These are phyloP conservation scores for Biscogniauxia marginata DNA, from an alignment of 2,329 filamentous ascomycete genomes.

Conservation along the genomic window DNA sequence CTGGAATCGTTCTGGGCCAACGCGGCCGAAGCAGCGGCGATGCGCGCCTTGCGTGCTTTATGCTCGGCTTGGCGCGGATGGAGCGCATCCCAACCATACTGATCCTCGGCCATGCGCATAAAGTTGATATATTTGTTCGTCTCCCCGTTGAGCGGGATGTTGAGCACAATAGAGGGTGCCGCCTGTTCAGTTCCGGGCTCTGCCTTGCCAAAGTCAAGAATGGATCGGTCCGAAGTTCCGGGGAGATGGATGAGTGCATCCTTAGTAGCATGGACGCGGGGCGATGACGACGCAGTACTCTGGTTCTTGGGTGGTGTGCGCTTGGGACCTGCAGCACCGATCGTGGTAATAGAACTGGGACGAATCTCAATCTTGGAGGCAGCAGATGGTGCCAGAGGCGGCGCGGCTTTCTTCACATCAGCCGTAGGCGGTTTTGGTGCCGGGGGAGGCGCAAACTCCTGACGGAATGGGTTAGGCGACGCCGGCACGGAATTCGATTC, in stretches of 20 bases:
- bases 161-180: slow-evolving; percentile 78
- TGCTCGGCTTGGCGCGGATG: slow-evolving; percentile 89
- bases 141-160: slow-evolving; percentile 76
- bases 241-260: slow-evolving; percentile 40
- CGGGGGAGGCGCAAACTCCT: slow-evolving; percentile 37
- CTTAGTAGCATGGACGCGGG: slow-evolving; percentile 50
- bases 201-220: slow-evolving; percentile 60
- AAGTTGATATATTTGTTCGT: slow-evolving; percentile 95
- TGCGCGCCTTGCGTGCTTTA: slow-evolving; percentile 80
- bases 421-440: slow-evolving; percentile 28
- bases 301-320: slow-evolving; percentile 36
- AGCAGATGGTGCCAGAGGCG: slow-evolving; percentile 26
- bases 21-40: slow-evolving; percentile 83
- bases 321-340: slow-evolving; percentile 30
- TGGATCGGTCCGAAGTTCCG: slow-evolving; percentile 48
- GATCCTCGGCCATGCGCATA: slow-evolving; percentile 86
- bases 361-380: slow-evolving; percentile 34
- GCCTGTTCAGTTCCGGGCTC: slow-evolving; percentile 57
- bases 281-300: slow-evolving; percentile 43
- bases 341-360: slow-evolving; percentile 34
- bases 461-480: slow-evolving; percentile 42
- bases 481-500: slow-evolving; percentile 40
- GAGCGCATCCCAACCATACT: slow-evolving; percentile 90
- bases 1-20: slow-evolving; percentile 72
- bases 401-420: slow-evolving; percentile 40